Conservation (phyloP, 23 red algal species). For the Porphyridium purpureum region DNA sequence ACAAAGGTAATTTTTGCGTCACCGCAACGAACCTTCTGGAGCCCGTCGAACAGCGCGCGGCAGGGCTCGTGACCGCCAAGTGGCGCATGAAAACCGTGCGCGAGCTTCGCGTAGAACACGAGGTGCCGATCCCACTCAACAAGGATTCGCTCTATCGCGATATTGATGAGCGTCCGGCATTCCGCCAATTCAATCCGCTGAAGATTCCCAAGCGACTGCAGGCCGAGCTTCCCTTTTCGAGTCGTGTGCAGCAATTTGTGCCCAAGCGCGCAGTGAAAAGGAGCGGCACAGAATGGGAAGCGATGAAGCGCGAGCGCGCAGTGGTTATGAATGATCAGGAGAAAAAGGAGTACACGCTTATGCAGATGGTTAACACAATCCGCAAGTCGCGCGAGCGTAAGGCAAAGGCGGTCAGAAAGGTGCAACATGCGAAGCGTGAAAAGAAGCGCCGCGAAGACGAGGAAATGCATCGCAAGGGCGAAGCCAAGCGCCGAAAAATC, state of each 20-base stretch:
- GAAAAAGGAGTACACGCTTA: constrained; percentile 2
- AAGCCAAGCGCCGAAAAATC: background rate
- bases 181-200: constrained; percentile 49
- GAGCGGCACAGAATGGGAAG: background rate
- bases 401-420: constrained; percentile 1
- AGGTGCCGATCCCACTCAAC: constrained; percentile 40
- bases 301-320: background rate
- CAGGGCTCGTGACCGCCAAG: constrained; percentile 1
- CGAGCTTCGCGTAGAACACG: constrained; percentile 56
- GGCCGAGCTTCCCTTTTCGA: constrained; percentile 71
- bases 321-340: constrained; percentile 5
- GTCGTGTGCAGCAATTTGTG: constrained; percentile 9
- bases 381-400: constrained; percentile 8
- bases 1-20: constrained; percentile 40
- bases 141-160: constrained; percentile 74
- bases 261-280: constrained; percentile 2
- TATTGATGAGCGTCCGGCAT: constrained; percentile 25
- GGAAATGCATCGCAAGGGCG: constrained; percentile 3
- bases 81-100: constrained; percentile 92
- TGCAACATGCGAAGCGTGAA: background rate
- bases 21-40: constrained; percentile 53
- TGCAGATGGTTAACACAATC: constrained; percentile 26
- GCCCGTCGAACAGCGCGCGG: background rate
- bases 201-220: constrained; percentile 48
- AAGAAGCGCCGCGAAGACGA: constrained; percentile 2